Evolutionary conservation across 176 grass and related monocot genomes (phyloP), one percentile per base, ranked within the genome.

Genomic region (Carex cristatella): DNA sequence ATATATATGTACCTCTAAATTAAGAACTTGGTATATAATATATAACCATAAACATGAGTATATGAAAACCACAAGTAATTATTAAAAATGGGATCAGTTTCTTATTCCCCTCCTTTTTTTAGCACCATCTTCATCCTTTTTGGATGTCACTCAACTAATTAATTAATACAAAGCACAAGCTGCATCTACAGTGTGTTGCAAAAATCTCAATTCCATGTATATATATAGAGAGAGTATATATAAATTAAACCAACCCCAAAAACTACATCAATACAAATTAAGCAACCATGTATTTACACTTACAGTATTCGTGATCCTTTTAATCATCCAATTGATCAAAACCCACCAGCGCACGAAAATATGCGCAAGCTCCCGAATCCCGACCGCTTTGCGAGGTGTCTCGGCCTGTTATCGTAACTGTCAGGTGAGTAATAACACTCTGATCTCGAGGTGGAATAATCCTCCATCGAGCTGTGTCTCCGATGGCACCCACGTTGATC

Each of bases 391-490:
- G 16, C 9, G 81, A 88, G 6, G 23, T 59, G 64, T 40, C 30
- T 44, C 11, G 68, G 61, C 23, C 48, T 77, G 19, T 40, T 27
- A 7, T 80, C 38, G 4, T 40, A 40, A 1, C 44, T 46, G 57
- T 81, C 48, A 3, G 89, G 79, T 42, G 94, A 93, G 70, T 16
- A 89, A 0, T 72, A 23, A 1, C 84, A 73, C 87, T 90, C 86
- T 31, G 23, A 23, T 23, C 86, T 87, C 2, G 91, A 87, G 27
- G 90, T 4, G 38, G 38, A 40, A 40, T 40, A 84, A 53, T 92
- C 88, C 71, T 97, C 88, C 73, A 94, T 59, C 16, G 94, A 94
- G 23, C 61, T 70, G 65, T 94, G 89, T 37, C 88, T 90, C 81
- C 87, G 88, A 84, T 92, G 94, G 59, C 35, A 8, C 57, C 0